Evolutionary conservation across 352 stramenopile genomes (phyloP), one percentile per base, ranked within the genome.

Genomic region (Pythium aphanidermatum): DNA sequence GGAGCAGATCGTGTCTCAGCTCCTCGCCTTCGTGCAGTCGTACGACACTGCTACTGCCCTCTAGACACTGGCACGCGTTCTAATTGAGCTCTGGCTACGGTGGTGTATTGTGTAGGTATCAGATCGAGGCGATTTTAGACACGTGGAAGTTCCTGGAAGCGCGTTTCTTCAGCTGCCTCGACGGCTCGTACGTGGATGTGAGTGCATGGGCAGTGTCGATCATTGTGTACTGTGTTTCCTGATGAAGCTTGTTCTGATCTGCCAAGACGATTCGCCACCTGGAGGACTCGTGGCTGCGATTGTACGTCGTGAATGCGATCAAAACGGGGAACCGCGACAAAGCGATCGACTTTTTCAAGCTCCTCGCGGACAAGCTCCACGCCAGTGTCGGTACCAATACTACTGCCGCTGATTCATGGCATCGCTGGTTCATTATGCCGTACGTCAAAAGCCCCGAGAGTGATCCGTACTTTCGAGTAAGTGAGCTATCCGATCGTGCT

Each of bases 361-460:
- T 63, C 45, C 60, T 73, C 17, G 78, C 78, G 20, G 72, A 86
- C 49, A 76, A 84, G 20, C 34, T 88, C 33, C 77, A 86, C 27
- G 72, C 72, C 16, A 71, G 50, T 1, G 41, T 71, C 16, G 44
- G 59, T 24, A 55, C 19, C 19, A 49, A 55, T 19, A n/a, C n/a
- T n/a, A n/a, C n/a, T n/a, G 47, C 43, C 4, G 28, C 46, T 2
- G 72, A 87, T 30, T 78, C 72, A 29, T 92, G 80, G 80, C 67
- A 66, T 58, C 74, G 74, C 13, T 92, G 80, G 80, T 92, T 92
- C 59, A 84, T 88, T 26, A 54, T 89, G 35, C 80, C 80, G 8
- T 92, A 84, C 58, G 75, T 89, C 17, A 68, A 83, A 16, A 60
- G 72, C n/a, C 74, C 80, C 4, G 80, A 89, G 52, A 70, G 26